Percentiles rank a stretch among this genome's conserved stretches.
phyloP scores from a whole-genome alignment of 2,329 filamentous ascomycete genomes.

The Penicillium sp. region DNA sequence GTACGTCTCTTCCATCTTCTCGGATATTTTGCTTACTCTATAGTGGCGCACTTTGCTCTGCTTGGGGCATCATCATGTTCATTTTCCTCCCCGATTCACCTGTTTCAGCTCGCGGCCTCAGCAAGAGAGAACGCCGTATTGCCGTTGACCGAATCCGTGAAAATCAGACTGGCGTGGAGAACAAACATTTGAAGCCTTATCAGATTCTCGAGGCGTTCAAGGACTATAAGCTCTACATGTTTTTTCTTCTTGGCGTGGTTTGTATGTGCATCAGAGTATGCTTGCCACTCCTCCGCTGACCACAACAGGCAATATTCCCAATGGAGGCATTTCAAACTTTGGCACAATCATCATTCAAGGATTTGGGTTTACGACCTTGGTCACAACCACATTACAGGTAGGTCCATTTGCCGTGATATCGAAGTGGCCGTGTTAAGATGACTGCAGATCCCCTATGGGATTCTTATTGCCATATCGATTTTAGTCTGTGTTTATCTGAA shows the following conservation, averaged over 20 bases:
- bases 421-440: not conserved
- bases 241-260: conserved; percentile 49
- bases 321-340: conserved; percentile 56
- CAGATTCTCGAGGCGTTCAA: conserved; percentile 53
- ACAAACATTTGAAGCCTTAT: conserved; percentile 50
- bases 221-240: conserved; percentile 56
- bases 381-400: conserved; percentile 50
- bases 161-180: conserved; percentile 57
- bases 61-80: conserved; percentile 56
- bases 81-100: conserved; percentile 55
- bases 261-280: conserved; percentile 18
- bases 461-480: conserved; percentile 48
- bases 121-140: conserved; percentile 48
- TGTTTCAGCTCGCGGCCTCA: conserved; percentile 50
- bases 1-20: conserved; percentile 17
- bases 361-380: conserved; percentile 51
- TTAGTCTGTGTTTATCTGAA: conserved; percentile 46
- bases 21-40: conserved; percentile 1
- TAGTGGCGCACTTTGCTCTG: conserved; percentile 49
- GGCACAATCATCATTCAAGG: conserved; percentile 55
- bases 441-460: conserved; percentile 44
- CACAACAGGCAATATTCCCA: conserved; percentile 46
- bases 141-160: conserved; percentile 51
- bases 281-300: not conserved
- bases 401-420: not conserved